Evolutionary conservation across 345 rosid genomes (phyloP).

Genomic region (Dipteronia sinensis): DNA sequence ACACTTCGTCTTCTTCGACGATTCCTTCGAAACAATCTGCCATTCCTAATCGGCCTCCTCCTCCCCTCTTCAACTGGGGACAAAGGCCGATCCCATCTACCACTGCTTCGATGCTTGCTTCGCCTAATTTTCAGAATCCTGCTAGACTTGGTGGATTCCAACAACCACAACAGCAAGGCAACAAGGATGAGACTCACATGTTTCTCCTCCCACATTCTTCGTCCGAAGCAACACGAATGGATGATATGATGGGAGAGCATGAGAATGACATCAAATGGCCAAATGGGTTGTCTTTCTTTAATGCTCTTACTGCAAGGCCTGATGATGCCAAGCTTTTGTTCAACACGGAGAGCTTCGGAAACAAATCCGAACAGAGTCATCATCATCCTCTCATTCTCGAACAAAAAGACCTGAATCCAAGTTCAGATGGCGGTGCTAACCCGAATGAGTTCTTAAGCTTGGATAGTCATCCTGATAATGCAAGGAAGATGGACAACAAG

Average conservation of each 20-base stretch:
- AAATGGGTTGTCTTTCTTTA: slow-evolving; percentile 73
- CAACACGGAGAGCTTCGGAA: slow-evolving; percentile 55
- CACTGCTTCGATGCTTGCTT: slow-evolving; percentile 51
- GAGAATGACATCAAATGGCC: slow-evolving; percentile 95
- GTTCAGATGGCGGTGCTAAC: slow-evolving; percentile 50
- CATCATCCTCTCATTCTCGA: slow-evolving; percentile 33
- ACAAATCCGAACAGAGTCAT: slow-evolving; percentile 42
- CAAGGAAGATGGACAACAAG: slow-evolving; percentile 64
- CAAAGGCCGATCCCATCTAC: slow-evolving; percentile 56
- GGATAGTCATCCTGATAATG: slow-evolving; percentile 60
- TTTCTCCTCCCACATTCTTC: slow-evolving; percentile 58
- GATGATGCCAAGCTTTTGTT: slow-evolving; percentile 79
- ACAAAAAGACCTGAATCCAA: slow-evolving; percentile 46
- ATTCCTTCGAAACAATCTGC: slow-evolving; percentile 58
- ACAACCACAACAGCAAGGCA: slow-evolving; percentile 18
- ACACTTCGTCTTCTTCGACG: slow-evolving; percentile 47
- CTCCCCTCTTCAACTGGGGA: slow-evolving; percentile 64
- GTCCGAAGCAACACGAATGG: slow-evolving; percentile 43
- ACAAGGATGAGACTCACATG: slow-evolving; percentile 72
- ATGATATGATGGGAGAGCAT: slow-evolving; percentile 64
- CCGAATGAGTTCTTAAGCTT: slow-evolving; percentile 70
- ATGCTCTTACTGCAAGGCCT: slow-evolving; percentile 71
- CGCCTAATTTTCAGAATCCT: slow-evolving; percentile 65
- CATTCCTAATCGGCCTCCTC: slow-evolving; percentile 61
- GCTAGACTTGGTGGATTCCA: slow-evolving; percentile 55